Evolutionary conservation across 805 yeast genomes (phyloP).

Genomic region (Monosporozyma aerobia): DNA sequence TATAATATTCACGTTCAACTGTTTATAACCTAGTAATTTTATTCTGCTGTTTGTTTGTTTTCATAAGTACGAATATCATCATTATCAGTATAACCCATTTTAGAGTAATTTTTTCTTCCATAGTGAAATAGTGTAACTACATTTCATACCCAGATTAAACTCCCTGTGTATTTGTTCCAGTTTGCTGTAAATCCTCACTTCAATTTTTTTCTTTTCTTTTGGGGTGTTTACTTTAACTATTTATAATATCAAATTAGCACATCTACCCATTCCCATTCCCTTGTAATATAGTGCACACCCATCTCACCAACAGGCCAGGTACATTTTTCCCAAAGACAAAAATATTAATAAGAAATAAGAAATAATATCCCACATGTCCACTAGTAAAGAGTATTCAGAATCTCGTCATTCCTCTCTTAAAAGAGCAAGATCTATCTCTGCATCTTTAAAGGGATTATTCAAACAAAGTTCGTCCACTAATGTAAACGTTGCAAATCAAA

Average conservation of each 20-base stretch:
- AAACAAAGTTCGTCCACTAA: slow-evolving; percentile 3
- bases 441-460: slow-evolving; percentile 22
- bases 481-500: neutral
- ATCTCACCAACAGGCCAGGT: neutral
- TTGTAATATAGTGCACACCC: neutral
- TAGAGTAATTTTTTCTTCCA: neutral
- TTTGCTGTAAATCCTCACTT: too few relatives aligned
- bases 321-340: neutral
- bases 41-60: too few relatives aligned
- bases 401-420: slow-evolving; percentile 8
- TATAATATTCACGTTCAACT: neutral
- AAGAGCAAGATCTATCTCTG: slow-evolving; percentile 22
- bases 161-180: neutral
- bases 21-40: neutral
- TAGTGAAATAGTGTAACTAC: neutral
- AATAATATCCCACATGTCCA: slow-evolving; percentile 30
- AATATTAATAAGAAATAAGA: neutral
- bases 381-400: slow-evolving; percentile 20
- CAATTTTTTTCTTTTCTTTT: too few relatives aligned
- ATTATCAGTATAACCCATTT: too few relatives aligned
- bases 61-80: too few relatives aligned
- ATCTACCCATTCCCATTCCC: neutral
- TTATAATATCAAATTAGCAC: neutral
- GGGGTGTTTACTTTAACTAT: too few relatives aligned
- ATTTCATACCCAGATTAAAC: neutral